Evolutionary conservation across 495 filamentous ascomycete genomes (phyloP).

Genomic region (Aspergillus carlsbadensis): DNA sequence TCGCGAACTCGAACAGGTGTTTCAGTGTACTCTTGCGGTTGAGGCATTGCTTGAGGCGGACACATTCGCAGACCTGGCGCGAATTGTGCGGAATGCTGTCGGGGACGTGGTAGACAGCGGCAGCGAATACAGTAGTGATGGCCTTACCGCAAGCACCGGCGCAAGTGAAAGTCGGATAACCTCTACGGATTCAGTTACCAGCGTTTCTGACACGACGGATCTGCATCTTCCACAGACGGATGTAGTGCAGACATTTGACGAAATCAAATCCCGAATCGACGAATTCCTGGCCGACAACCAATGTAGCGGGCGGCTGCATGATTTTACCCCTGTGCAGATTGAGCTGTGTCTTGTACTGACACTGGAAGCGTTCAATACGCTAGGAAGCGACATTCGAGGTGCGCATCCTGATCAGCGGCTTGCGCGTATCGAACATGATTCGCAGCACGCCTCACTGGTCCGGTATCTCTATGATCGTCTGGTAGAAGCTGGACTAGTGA

Average conservation of each 20-base stretch:
- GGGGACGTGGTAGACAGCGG: neutral
- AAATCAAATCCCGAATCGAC: constrained; percentile 37
- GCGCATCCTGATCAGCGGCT: constrained; percentile 35
- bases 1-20: constrained; percentile 44
- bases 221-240: constrained; percentile 1
- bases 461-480: constrained; percentile 42
- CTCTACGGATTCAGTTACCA: constrained; percentile 9
- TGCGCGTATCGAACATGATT: constrained; percentile 27
- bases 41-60: constrained; percentile 38
- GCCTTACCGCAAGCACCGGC: neutral
- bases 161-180: neutral
- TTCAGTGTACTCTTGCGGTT: constrained; percentile 38
- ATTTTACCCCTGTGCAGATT: constrained; percentile 27
- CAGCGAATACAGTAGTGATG: neutral
- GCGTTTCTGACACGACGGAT: constrained; percentile 6
- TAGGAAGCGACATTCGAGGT: constrained; percentile 34
- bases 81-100: constrained; percentile 7
- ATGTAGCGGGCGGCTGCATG: constrained; percentile 31
- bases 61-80: constrained; percentile 19
- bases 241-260: constrained; percentile 25
- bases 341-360: constrained; percentile 38
- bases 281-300: constrained; percentile 36
- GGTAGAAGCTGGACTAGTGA: constrained; percentile 41
- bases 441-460: constrained; percentile 33
- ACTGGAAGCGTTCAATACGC: constrained; percentile 44